phyloP scores from a whole-genome alignment of 2,329 filamentous ascomycete species.

The Knoxdaviesia capensis region DNA sequence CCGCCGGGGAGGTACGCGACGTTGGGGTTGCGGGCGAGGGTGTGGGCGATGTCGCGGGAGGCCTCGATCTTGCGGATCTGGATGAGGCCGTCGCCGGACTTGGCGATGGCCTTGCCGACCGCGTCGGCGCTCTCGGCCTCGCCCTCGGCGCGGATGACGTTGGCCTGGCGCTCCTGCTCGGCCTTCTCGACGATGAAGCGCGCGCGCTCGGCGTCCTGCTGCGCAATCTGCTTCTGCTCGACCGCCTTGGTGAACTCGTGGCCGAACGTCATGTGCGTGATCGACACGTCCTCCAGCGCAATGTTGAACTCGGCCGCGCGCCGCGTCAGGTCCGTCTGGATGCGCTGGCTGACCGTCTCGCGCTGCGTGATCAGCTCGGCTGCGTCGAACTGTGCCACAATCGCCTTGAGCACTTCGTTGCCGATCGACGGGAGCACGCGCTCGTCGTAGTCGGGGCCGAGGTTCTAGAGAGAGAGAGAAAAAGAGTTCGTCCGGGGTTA shows the following conservation, averaged over 20 bases:
- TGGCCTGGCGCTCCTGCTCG: constrained; percentile 96
- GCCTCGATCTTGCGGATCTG: constrained; percentile 96
- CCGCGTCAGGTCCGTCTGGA: constrained; percentile 77
- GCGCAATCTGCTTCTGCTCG: constrained; percentile 99
- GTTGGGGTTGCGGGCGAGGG: constrained; percentile 77
- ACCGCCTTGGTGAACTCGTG: constrained; percentile 97
- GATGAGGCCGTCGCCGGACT: constrained; percentile 81
- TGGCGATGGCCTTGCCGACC: constrained; percentile 82
- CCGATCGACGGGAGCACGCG: constrained; percentile 94
- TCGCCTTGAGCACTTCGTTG: constrained; percentile 97
- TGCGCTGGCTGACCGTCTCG: constrained; percentile 88
- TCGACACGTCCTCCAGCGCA: constrained; percentile 92
- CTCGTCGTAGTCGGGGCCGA: constrained; percentile 97
- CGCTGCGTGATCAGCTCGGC: constrained; percentile 97
- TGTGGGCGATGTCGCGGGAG: constrained; percentile 84
- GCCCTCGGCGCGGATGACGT: constrained; percentile 93
- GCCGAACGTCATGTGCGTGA: constrained; percentile 99
- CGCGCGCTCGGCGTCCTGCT: constrained; percentile 94
- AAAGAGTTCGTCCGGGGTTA: background rate
- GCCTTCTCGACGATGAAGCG: constrained; percentile 97
- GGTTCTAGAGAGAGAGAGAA: constrained; percentile 40
- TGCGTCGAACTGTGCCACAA: constrained; percentile 96
- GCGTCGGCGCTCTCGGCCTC: constrained; percentile 94
- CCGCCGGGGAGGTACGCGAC: constrained; percentile 83
- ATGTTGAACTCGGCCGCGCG: constrained; percentile 97